These are phyloP conservation scores for Crithidia brevicula DNA, from an alignment of 208 protist genomes.

Conservation along the genomic window DNA sequence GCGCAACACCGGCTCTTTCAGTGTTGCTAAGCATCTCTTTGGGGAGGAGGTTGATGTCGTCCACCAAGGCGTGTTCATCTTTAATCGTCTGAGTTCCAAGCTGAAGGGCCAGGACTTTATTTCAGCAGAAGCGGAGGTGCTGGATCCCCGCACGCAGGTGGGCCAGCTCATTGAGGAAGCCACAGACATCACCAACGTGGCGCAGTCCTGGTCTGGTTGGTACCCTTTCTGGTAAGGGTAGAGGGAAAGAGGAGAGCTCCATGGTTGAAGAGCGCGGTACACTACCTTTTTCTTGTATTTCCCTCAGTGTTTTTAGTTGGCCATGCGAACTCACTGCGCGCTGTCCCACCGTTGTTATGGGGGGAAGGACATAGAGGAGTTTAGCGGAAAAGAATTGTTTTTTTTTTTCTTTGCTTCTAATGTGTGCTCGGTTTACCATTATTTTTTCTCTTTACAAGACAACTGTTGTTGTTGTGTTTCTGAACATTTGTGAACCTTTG, in stretches of 20 bases:
- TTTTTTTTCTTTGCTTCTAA: too few species aligned
- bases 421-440: too few species aligned
- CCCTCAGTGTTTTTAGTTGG: too few species aligned
- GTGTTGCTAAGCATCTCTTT: conserved; percentile 49
- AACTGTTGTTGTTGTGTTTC: too few species aligned
- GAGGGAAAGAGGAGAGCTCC: too few species aligned
- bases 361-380: too few species aligned
- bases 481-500: conserved; percentile 10
- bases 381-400: too few species aligned
- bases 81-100: conserved; percentile 85
- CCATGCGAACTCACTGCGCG: too few species aligned
- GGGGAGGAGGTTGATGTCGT: conserved; percentile 78
- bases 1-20: conserved; percentile 27
- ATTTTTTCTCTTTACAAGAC: conserved; percentile 8
- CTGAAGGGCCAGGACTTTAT: conserved; percentile 83
- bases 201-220: conserved; percentile 92
- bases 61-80: conserved; percentile 84
- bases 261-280: too few species aligned
- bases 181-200: conserved; percentile 84
- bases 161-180: conserved; percentile 83
- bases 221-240: conserved; percentile 86
- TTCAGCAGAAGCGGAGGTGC: conserved; percentile 30
- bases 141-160: conserved; percentile 83
- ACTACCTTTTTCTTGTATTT: too few species aligned
- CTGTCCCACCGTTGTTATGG: too few species aligned